Evolutionary conservation across 2,329 filamentous ascomycete genomes (phyloP), one percentile per base, ranked within the genome.

Genomic region (Claviceps pusilla): DNA sequence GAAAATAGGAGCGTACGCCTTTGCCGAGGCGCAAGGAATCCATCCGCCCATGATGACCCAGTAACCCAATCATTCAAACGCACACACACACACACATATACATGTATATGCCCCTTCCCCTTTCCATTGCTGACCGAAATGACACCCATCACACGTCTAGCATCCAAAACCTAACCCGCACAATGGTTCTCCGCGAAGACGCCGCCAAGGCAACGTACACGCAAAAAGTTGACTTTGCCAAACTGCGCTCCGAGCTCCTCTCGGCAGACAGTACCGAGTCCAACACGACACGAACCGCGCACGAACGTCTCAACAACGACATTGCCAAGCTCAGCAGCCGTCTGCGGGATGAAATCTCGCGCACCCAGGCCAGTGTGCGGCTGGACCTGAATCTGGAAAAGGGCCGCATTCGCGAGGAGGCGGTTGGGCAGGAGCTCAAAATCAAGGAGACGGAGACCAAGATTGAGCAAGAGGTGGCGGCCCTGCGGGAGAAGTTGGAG

Each of bases 361-460:
- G 93, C 47, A 97, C 93, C 3, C 91, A 97, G 71, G 91, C 91
- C 6, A 91, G 86, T 58, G 90, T 97, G 42, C 79, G 91, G 57
- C 73, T 98, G 48, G 93, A 98, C 69, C 73, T 98, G 57, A 98
- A 97, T 69, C 73, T 98, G 48, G 93, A 98, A 66, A 98, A 98
- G 73, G 93, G 93, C 14, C 80, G 93, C 58, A 98, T 97, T 61
- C 77, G 93, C 58, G 93, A 98, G 71, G 93, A 98, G 75, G 89
- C 90, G 19, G 94, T 95, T 60, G 86, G 87, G 55, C 93, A 97
- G 73, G 93, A 98, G 70, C 82, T 98, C 71, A 94, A 95, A 75
- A 89, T 98, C 64, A 96, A 95, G 75, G 93, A 98, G 78, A 97
- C 93, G 12, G 93, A 98, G 74, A 95, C 90, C 55, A 84, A 94